These are phyloP conservation scores for Ceratobasidium sp. DNA, from an alignment of 1,284 basidiomycete species.

Conservation along the genomic window DNA sequence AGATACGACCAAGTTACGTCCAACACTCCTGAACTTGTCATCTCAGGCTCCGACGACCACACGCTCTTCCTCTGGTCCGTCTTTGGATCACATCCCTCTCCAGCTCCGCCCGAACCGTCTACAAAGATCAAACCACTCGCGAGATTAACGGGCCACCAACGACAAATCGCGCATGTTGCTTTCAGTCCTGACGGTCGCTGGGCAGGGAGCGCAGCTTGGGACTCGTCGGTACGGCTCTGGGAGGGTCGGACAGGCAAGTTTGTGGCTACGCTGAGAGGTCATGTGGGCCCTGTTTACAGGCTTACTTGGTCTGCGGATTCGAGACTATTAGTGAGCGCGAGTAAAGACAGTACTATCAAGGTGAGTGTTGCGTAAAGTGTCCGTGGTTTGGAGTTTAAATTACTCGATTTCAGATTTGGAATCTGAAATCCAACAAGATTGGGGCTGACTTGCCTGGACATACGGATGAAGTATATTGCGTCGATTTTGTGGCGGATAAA, in stretches of 20 bases:
- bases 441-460: constrained; percentile 95
- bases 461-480: constrained; percentile 98
- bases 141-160: constrained; percentile 93
- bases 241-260: constrained; percentile 91
- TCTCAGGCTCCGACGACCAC: constrained; percentile 95
- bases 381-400: background rate
- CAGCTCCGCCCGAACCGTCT: constrained; percentile 56
- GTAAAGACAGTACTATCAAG: constrained; percentile 96
- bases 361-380: constrained; percentile 60
- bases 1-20: constrained; percentile 79
- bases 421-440: constrained; percentile 94
- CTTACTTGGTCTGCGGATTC: constrained; percentile 97
- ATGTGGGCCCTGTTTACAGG: constrained; percentile 94
- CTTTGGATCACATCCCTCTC: constrained; percentile 57
- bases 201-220: constrained; percentile 93
- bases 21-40: constrained; percentile 83
- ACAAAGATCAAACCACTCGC: constrained; percentile 86
- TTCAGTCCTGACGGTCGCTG: constrained; percentile 96
- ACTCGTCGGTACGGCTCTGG: constrained; percentile 94
- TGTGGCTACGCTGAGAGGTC: constrained; percentile 89
- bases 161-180: constrained; percentile 94
- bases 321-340: constrained; percentile 90
- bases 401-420: constrained; percentile 79
- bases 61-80: constrained; percentile 94
- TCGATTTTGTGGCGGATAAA: constrained; percentile 98